Evolutionary conservation across 176 grass and related monocot species (phyloP), one percentile per base, ranked within the genome.

Genomic region (Rhynchospora breviuscula): DNA sequence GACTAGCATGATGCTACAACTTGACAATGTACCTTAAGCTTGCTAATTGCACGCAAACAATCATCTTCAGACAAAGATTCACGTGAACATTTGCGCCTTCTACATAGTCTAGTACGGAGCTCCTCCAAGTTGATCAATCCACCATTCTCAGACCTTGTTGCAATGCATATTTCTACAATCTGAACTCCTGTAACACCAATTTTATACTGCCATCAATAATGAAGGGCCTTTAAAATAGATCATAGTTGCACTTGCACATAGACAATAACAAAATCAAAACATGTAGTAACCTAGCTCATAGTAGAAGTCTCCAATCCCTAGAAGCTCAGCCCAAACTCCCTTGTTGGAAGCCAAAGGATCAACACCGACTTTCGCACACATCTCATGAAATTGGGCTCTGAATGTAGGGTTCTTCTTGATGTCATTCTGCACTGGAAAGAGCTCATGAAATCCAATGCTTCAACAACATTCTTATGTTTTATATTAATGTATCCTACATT

Each of bases 301-400:
- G 61, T 98, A 98, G 88, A 98, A 95, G 72, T 99, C 93, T 63
- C 93, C 96, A 69, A 99, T 99, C 71, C 93, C 96, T 81, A 98
- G 84, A 59, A 95, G 88, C 77, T 98, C 96, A 40, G 93, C 96
- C 96, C 93, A 98, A 86, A 95, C 93, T 93, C 92, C 92, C 87
- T 98, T 98, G 78, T 98, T 98, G 35, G 92, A 98, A 82, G 92
- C 92, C 76, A 98, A 22, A 3, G 93, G 93, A 86, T 98, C 96
- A 49, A 95, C 93, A 61, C 96, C 96, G 54, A 98, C 93, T 92
- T 98, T 98, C 60, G 93, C 92, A 85, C 96, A 95, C 96, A 98
- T 98, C 81, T 98, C 96, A 91, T 98, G 96, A 51, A 98, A 98
- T 86, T 98, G 96, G 62, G 94, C 89, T 88, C 96, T 95, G 79